Evolutionary conservation across 345 rosid genomes (phyloP).

Genomic region (Eucalyptus cladocalyx): DNA sequence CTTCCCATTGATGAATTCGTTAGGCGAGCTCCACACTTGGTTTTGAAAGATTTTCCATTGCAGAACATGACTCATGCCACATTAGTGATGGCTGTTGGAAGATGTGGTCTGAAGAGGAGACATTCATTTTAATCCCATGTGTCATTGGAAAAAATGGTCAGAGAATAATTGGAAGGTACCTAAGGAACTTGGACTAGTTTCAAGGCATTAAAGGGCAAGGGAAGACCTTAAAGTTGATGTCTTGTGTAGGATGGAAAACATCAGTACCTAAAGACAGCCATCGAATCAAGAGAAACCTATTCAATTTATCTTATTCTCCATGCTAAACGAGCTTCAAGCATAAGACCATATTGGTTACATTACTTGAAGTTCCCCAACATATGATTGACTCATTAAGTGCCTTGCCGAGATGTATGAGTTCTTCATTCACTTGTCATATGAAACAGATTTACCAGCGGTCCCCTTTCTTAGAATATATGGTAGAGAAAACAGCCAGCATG

Average conservation of each 20-base stretch:
- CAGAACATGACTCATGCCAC: neutral
- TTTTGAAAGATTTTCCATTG: neutral
- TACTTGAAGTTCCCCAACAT: neutral
- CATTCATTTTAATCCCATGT: neutral
- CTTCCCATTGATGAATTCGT: neutral
- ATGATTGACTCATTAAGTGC: no score
- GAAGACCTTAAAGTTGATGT: neutral
- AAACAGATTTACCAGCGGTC: neutral
- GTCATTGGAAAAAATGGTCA: neutral
- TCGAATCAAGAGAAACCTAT: neutral
- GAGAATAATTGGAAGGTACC: neutral
- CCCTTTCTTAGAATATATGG: neutral
- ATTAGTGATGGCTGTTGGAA: neutral
- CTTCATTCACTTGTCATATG: neutral
- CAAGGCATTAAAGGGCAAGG: neutral
- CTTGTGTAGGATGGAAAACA: neutral
- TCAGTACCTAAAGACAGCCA: neutral
- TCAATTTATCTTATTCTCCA: neutral
- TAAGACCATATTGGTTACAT: neutral
- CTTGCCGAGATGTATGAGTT: neutral
- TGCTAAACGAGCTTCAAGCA: neutral
- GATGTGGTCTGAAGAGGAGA: neutral
- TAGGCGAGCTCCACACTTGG: neutral
- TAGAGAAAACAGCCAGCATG: neutral
- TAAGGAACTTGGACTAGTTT: neutral